Evolutionary conservation across 257 asterid genomes (phyloP).

Genomic region (Linaria vulgaris): DNA sequence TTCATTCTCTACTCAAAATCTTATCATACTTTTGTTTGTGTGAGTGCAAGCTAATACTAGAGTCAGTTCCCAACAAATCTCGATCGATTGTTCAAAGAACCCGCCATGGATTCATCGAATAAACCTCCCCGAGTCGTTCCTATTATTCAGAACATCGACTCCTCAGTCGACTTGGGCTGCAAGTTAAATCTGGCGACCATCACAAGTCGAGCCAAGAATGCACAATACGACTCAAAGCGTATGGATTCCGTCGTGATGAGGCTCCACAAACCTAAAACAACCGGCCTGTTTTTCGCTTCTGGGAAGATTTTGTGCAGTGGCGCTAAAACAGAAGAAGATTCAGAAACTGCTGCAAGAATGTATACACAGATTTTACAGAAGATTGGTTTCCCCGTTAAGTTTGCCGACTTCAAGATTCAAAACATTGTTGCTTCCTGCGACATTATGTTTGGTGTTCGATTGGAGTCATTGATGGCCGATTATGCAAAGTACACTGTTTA

Average conservation of each 20-base stretch:
- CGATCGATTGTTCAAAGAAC: too few relatives aligned
- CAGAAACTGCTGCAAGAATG: slow-evolving; percentile 15
- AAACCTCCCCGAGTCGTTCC: background rate
- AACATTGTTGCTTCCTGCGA: slow-evolving; percentile 21
- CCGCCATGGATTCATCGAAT: too few relatives aligned
- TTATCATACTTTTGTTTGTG: too few relatives aligned
- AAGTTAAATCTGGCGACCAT: background rate
- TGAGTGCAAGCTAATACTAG: too few relatives aligned
- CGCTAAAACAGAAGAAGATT: background rate
- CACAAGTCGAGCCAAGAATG: background rate
- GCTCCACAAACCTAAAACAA: slow-evolving; percentile 35
- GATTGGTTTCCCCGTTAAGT: slow-evolving; percentile 13
- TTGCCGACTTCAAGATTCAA: slow-evolving; percentile 18
- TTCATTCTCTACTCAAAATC: too few relatives aligned
- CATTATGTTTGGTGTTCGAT: slow-evolving; percentile 22
- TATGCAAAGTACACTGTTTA: slow-evolving; percentile 11
- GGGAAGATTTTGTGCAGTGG: slow-evolving; percentile 33
- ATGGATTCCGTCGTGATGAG: slow-evolving; percentile 22
- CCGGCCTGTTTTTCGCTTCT: slow-evolving; percentile 29
- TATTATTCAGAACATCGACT: background rate
- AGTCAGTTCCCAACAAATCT: too few relatives aligned
- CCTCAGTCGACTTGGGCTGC: background rate
- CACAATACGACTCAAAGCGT: background rate
- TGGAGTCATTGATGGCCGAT: slow-evolving; percentile 12
- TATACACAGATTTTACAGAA: slow-evolving; percentile 17